Evolutionary conservation across 2,329 filamentous ascomycete species (phyloP).

Genomic region (Fusarium sp.): DNA sequence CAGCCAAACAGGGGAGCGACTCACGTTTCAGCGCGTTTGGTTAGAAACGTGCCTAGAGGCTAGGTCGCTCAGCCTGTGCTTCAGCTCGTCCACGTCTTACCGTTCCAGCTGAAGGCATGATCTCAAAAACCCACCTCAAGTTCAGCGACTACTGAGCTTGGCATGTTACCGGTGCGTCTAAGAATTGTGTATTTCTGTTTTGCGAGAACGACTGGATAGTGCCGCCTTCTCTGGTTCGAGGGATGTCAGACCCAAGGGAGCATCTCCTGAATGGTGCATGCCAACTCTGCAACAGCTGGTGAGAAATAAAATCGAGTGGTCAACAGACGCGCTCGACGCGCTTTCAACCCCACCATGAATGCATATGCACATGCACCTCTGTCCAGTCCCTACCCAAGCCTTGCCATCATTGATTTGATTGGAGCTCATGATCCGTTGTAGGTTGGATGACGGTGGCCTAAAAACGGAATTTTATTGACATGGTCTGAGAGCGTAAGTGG

Average conservation of each 20-base stretch:
- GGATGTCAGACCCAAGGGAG: conserved; percentile 23
- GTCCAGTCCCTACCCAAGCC: conserved; percentile 15
- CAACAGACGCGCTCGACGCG: conserved; percentile 46
- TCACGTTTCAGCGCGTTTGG: conserved; percentile 50
- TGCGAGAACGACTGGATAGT: neutral
- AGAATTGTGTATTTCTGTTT: conserved; percentile 8
- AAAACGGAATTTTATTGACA: conserved; percentile 7
- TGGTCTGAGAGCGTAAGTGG: too few relatives aligned
- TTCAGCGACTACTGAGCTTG: conserved; percentile 38
- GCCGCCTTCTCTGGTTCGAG: conserved; percentile 7
- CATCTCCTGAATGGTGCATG: conserved; percentile 43
- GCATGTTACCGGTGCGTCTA: conserved; percentile 32
- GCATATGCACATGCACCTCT: conserved; percentile 22
- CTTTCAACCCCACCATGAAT: conserved; percentile 39
- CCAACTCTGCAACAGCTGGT: conserved; percentile 38
- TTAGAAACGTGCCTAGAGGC: conserved; percentile 26
- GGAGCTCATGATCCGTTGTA: conserved; percentile 28
- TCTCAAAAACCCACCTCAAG: conserved; percentile 37
- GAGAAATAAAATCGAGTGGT: conserved; percentile 33
- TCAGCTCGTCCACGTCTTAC: conserved; percentile 26
- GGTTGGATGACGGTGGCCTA: neutral
- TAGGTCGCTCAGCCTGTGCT: conserved; percentile 30
- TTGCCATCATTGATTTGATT: conserved; percentile 39
- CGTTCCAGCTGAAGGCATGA: conserved; percentile 44
- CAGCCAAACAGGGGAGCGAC: conserved; percentile 47